Conservation (phyloP, 2,329 filamentous ascomycete species). For the Neonectria punicea region DNA sequence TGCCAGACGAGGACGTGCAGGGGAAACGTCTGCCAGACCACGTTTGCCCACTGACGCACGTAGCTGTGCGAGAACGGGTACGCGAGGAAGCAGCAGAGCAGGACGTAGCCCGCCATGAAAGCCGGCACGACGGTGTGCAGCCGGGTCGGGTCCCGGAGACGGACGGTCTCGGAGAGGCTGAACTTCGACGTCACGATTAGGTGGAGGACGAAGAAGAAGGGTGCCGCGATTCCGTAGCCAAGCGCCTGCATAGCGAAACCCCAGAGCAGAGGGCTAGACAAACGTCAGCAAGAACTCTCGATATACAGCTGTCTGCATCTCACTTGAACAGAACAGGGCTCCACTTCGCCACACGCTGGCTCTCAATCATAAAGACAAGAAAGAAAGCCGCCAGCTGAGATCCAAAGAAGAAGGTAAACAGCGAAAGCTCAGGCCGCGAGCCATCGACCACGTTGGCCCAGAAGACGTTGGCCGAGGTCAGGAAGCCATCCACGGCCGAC, state of each 20-base stretch:
- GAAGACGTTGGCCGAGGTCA: conserved; percentile 34
- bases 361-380: conserved; percentile 35
- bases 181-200: conserved; percentile 32
- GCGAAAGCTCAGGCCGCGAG: conserved; percentile 33
- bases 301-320: not conserved
- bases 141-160: conserved; percentile 31
- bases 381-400: conserved; percentile 36
- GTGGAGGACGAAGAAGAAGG: conserved; percentile 36
- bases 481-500: conserved; percentile 27
- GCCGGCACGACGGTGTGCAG: conserved; percentile 35
- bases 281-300: not conserved
- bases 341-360: conserved; percentile 24
- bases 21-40: conserved; percentile 38
- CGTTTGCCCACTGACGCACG: conserved; percentile 37
- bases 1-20: conserved; percentile 31
- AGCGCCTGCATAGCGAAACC: conserved; percentile 33
- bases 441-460: conserved; percentile 39
- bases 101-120: conserved; percentile 36
- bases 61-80: conserved; percentile 34
- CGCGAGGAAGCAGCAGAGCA: conserved; percentile 29
- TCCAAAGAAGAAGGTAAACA: conserved; percentile 37
- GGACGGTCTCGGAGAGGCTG: conserved; percentile 20
- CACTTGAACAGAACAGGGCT: conserved; percentile 35
- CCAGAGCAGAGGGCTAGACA: conserved; percentile 37
- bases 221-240: conserved; percentile 38